These are phyloP conservation scores for Talaromyces wortmannii DNA, from an alignment of 495 filamentous ascomycete species.

Conservation along the genomic window DNA sequence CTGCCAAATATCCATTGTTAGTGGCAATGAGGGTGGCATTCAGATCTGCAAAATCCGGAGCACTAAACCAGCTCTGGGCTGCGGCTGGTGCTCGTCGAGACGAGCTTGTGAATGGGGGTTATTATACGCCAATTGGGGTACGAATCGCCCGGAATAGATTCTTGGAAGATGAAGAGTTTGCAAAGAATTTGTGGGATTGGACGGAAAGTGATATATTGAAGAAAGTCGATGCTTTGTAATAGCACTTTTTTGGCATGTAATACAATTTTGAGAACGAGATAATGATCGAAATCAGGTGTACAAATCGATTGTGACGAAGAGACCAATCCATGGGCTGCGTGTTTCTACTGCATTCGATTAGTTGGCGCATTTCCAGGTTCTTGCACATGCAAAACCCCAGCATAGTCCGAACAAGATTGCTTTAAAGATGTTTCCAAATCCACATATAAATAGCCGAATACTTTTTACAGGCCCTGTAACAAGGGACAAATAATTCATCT, in stretches of 20 bases:
- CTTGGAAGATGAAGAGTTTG: conserved; percentile 41
- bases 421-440: too few species aligned
- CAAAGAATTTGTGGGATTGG: conserved; percentile 54
- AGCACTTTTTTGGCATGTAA: background rate
- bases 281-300: background rate
- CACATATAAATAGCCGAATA: too few species aligned
- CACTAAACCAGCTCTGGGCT: conserved; percentile 56
- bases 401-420: too few species aligned
- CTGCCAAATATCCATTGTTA: conserved; percentile 18
- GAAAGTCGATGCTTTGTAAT: background rate
- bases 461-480: too few species aligned
- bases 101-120: conserved; percentile 42
- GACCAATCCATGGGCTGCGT: too few species aligned
- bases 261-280: background rate
- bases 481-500: background rate
- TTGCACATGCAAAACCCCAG: too few species aligned
- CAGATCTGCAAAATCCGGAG: conserved; percentile 35
- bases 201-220: conserved; percentile 43
- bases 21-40: conserved; percentile 13
- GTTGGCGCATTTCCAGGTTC: too few species aligned
- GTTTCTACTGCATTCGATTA: too few species aligned
- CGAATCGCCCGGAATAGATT: conserved; percentile 23
- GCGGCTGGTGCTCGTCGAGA: conserved; percentile 22
- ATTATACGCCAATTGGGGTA: conserved; percentile 51
- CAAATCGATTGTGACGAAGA: too few species aligned